Base-by-base conservation (phyloP, 2,329 filamentous ascomycete genomes). In the Aureobasidium sp. region DNA sequence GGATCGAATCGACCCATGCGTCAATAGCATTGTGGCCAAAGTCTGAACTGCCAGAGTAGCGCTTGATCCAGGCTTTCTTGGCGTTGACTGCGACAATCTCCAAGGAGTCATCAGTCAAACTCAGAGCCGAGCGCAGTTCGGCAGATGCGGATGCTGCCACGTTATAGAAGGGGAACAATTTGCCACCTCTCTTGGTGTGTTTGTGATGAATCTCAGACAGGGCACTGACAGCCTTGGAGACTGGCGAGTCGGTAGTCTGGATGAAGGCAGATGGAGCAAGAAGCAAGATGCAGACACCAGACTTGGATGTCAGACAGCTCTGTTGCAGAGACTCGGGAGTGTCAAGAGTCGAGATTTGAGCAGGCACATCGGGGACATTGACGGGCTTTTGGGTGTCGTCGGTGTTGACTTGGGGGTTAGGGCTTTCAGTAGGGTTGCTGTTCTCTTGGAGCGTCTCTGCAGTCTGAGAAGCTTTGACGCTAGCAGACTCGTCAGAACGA, bases 1-100 rank as follows among this genome's bases (percentile, higher is more conserved):
- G 84, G 57, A 97, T 89, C n/a, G 81, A 78, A 64, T 98, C 93
- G 55, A 98, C 81, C 89, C 91, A 98, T 57, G 74, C 73, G 71
- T 95, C 88, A 25, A 98, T 73, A 22, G 77, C 79, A 51, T 79
- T 74, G 48, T 27, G 37, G 6, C 58, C 55, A 21, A 76, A 65
- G 52, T 79, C 80, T 39, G 82, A 83, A 14, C 70, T 67, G 6
- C 78, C 81, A 42, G 80, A 72, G 67, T 88, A 93, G 55, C 79
- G 80, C 62, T 86, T 85, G 80, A 84, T 94, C 93, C 93, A 98
- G 37, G 80, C 79, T 51, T 90, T 83, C 63, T 90, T 89, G 27
- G 81, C 86, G 68, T 96, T 96, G 55, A 95, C 68, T 14, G 90
- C 90, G 52, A 97, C 75, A 39, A 97, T 71, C 64, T 90, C 83